Evolutionary conservation across 495 filamentous ascomycete genomes (phyloP), one percentile per base, ranked within the genome.

Genomic region (Penicillium paradoxum): DNA sequence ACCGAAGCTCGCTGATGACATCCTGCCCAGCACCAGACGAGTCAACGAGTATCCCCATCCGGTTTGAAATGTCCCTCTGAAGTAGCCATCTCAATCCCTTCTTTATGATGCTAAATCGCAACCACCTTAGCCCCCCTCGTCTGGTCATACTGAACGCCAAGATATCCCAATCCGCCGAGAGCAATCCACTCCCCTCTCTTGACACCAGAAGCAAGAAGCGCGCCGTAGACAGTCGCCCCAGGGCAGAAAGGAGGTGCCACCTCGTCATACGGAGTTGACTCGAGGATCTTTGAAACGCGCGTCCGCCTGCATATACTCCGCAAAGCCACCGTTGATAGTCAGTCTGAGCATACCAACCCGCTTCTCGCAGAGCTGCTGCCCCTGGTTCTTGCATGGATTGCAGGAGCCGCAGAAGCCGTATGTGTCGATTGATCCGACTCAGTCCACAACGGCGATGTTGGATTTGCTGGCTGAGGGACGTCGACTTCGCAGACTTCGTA

Each of bases 91-190:
- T 55, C 53, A 17, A 55, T 55, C 5, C 46, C 39, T 22, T 51
- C 53, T 14, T 50, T 36, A 1, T 40, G 53, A 15, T 55, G 52
- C 17, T 57, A 45, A 19, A 53, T 53, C 7, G 50, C 55, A 18
- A 58, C 39, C 1, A 53, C 39, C 17, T 53, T 57, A 6, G 22
- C 38, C 2, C 45, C 55, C 17, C 49, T 21, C 0, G 32, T 34
- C 27, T 49, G 45, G 6, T 49, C 50, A 49, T 53, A 27, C 25
- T 27, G 25, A 27, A 27, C 25, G 4, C 25, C 25, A 27, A 27
- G 25, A 27, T 27, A 8, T 3, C 25, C 25, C 25, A 27, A 8
- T 8, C 25, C 25, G 4, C 25, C 25, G 8, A 27, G 3, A 27
- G 25, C 25, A 27, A 27, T 3, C 29, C 29, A 32, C 29, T 32